phyloP scores from a whole-genome alignment of 495 filamentous ascomycete genomes.

The Aspergillus nidulans region DNA sequence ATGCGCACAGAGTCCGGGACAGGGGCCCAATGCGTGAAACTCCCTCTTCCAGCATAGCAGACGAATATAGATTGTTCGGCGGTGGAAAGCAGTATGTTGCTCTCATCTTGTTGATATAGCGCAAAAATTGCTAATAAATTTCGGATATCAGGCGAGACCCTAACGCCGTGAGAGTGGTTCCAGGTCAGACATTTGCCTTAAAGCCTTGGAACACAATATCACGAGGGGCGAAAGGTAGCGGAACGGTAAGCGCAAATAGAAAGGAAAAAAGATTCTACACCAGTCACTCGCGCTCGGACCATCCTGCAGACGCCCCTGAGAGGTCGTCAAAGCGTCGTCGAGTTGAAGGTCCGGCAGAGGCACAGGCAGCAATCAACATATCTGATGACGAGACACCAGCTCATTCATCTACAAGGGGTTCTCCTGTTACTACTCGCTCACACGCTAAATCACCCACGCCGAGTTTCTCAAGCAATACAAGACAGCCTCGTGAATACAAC shows the following conservation, averaged over 20 bases:
- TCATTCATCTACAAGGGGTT: conserved; percentile 8
- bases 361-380: background rate
- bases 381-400: conserved; percentile 13
- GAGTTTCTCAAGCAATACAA: conserved; percentile 17
- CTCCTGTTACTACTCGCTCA: conserved; percentile 10
- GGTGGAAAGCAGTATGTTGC: background rate
- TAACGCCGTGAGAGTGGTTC: conserved; percentile 18
- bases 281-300: conserved; percentile 6
- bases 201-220: conserved; percentile 31
- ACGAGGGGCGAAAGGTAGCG: conserved; percentile 29
- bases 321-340: conserved; percentile 33
- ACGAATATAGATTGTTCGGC: conserved; percentile 20
- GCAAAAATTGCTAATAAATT: background rate
- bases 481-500: conserved; percentile 8
- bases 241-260: conserved; percentile 33
- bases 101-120: background rate
- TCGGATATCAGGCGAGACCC: conserved; percentile 10
- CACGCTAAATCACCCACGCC: conserved; percentile 18
- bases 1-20: conserved; percentile 3
- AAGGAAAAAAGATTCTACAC: conserved; percentile 7
- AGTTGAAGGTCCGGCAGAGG: conserved; percentile 13
- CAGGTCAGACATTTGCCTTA: conserved; percentile 20
- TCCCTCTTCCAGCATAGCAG: background rate
- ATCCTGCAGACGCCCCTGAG: conserved; percentile 15
- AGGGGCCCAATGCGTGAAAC: conserved; percentile 5